Evolutionary conservation across 2,329 filamentous ascomycete species (phyloP).

Genomic region (Penicillium capsulatum): DNA sequence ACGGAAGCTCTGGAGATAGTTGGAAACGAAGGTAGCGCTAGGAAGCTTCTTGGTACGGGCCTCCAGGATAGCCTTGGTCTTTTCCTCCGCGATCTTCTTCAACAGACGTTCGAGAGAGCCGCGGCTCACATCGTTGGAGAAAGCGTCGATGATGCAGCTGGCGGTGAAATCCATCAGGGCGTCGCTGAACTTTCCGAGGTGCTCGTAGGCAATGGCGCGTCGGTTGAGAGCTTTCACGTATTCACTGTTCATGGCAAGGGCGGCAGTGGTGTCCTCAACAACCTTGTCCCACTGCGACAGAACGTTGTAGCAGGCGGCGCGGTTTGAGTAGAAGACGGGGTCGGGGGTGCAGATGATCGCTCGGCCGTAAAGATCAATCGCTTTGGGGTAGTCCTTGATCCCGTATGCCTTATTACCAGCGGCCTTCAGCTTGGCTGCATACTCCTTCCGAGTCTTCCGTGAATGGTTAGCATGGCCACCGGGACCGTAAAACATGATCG

Average conservation of each 20-base stretch:
- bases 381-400: conserved; percentile 85
- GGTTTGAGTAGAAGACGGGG: conserved; percentile 98
- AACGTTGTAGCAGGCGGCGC: conserved; percentile 94
- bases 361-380: conserved; percentile 92
- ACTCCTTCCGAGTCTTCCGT: conserved; percentile 70
- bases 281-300: conserved; percentile 92
- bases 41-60: conserved; percentile 80
- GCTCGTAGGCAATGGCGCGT: conserved; percentile 93
- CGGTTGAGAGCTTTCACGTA: conserved; percentile 98
- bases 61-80: conserved; percentile 82
- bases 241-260: conserved; percentile 86
- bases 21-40: conserved; percentile 93
- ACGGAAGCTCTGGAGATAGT: conserved; percentile 98
- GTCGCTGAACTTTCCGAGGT: conserved; percentile 84
- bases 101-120: conserved; percentile 86
- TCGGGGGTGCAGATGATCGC: conserved; percentile 96
- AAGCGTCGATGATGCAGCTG: conserved; percentile 97
- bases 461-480: conserved; percentile 10
- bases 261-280: conserved; percentile 92
- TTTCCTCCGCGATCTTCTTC: conserved; percentile 94
- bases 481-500: background rate
- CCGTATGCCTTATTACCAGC: conserved; percentile 96
- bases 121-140: conserved; percentile 85
- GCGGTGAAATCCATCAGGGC: conserved; percentile 96
- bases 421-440: conserved; percentile 87